A percentile compares a stretch with the other conserved stretches of the same genome.
Evolutionary conservation across 345 rosid species (phyloP).

Genomic region (Populus deltoides): DNA sequence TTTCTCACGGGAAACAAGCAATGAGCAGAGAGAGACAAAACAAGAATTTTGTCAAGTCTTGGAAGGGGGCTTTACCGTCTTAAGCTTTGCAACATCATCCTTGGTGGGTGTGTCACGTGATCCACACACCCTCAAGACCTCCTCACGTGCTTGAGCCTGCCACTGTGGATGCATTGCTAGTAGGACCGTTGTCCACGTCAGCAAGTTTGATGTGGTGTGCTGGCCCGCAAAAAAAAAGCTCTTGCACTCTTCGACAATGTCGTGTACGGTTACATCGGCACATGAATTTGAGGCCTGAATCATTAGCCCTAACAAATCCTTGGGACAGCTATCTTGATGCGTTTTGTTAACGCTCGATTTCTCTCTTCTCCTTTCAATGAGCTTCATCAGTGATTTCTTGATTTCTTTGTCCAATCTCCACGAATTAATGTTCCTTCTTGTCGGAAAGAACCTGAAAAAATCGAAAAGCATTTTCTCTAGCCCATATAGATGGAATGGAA

Average conservation of each 20-base stretch:
- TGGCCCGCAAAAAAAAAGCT: slow-evolving; percentile 66
- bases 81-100: slow-evolving; percentile 39
- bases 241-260: slow-evolving; percentile 63
- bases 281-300: slow-evolving; percentile 28
- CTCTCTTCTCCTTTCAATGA: slow-evolving; percentile 19
- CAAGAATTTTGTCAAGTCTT: background rate
- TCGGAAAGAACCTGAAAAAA: slow-evolving; percentile 25
- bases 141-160: slow-evolving; percentile 73
- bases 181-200: slow-evolving; percentile 64
- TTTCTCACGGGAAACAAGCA: background rate
- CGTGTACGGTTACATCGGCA: slow-evolving; percentile 38
- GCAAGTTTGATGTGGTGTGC: slow-evolving; percentile 63
- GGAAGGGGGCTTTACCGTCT: slow-evolving; percentile 18
- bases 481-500: background rate
- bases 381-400: slow-evolving; percentile 15
- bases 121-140: slow-evolving; percentile 52
- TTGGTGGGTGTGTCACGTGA: slow-evolving; percentile 42
- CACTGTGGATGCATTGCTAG: slow-evolving; percentile 51
- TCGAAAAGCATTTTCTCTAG: no score
- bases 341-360: background rate
- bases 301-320: slow-evolving; percentile 33
- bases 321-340: slow-evolving; percentile 12
- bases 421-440: slow-evolving; percentile 26
- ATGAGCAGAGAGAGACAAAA: background rate
- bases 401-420: slow-evolving; percentile 29